Evolutionary conservation across 2,329 filamentous ascomycete genomes (phyloP).

Genomic region (Ophiosphaerella narmari): DNA sequence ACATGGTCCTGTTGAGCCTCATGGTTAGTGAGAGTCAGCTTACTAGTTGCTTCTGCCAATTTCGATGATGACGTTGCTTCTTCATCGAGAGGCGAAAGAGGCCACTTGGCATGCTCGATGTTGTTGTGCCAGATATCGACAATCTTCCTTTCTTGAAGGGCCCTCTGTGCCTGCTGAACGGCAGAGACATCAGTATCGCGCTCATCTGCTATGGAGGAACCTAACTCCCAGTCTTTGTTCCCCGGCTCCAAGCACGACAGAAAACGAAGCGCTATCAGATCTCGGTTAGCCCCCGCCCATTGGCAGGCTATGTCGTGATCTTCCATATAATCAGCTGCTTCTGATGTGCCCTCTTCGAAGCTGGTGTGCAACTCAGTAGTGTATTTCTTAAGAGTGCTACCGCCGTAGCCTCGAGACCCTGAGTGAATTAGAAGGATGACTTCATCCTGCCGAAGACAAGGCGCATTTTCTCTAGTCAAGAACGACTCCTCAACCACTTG

Average conservation of each 20-base stretch:
- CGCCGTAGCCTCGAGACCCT: conserved; percentile 44
- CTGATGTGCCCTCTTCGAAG: conserved; percentile 27
- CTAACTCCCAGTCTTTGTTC: conserved; percentile 28
- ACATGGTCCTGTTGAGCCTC: conserved; percentile 16
- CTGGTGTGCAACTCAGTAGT: conserved; percentile 27
- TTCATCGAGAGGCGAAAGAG: conserved; percentile 18
- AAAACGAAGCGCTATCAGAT: conserved; percentile 47
- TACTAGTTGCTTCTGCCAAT: neutral
- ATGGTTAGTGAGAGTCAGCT: neutral
- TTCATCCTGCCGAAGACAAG: conserved; percentile 30
- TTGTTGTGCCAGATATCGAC: conserved; percentile 48
- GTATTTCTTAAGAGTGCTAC: conserved; percentile 40
- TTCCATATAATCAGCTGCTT: conserved; percentile 36
- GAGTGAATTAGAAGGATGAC: conserved; percentile 47
- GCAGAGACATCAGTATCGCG: conserved; percentile 6
- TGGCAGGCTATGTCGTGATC: conserved; percentile 44
- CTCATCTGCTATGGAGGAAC: conserved; percentile 1
- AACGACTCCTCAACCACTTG: conserved; percentile 42
- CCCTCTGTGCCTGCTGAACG: conserved; percentile 17
- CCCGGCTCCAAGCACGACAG: conserved; percentile 43
- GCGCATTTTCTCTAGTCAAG: conserved; percentile 3
- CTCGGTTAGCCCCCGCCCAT: conserved; percentile 46
- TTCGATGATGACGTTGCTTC: neutral
- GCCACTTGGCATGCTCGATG: conserved; percentile 39
- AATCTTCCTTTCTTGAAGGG: conserved; percentile 34